Evolutionary conservation across 139 green algal species (phyloP), one percentile per base, ranked within the genome.

Genomic region (Asterochloris sp.): DNA sequence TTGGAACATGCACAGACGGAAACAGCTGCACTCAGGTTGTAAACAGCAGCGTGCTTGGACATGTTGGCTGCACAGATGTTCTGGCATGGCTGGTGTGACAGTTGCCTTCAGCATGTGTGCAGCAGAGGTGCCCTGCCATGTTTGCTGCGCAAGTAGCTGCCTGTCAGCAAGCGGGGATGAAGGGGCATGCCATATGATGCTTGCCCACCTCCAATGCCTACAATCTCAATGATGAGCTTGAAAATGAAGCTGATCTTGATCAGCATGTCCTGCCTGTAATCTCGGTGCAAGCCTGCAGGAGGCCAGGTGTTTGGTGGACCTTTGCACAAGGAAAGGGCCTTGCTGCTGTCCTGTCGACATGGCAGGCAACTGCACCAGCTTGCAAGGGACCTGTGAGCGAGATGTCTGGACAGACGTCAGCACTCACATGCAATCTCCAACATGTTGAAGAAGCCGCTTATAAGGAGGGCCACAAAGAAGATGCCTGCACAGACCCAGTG

Each of bases 381-480:
- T 71, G 66, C 66, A 71, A 26, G 66, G 1, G 17, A 8, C 66
- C 2, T 26, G 66, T 71, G 66, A 21, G 66, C 66, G 4, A 12
- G 66, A 71, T 71, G 66, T 10, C 19, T 71, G 66, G 17, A 24
- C 17, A 71, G 21, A 24, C 4, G 66, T 71, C 66, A 71, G 4
- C 19, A 71, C 27, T 74, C 24, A 83, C 78, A 66, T 76, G 38
- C 68, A 69, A 76, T 73, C 24, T 83, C 78, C 29, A 76, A 21
- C 78, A 83, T 83, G 78, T 83, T 83, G 78, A 83, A 83, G 29
- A 83, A 61, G 21, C 78, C 78, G 19, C 66, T 69, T 17, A 83
- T 29, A 19, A 83, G 67, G 38, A 83, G 38, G 15, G 67, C 67
- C 23, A 83, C 38, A 26, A 83, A 83, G 78, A 83, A 83, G 38